A percentile compares a stretch with the other conserved stretches of the same genome.
These are phyloP conservation scores for Geranomyces michiganensis DNA, from an alignment of 192 early-diverging fungal genomes.

Conservation along the genomic window DNA sequence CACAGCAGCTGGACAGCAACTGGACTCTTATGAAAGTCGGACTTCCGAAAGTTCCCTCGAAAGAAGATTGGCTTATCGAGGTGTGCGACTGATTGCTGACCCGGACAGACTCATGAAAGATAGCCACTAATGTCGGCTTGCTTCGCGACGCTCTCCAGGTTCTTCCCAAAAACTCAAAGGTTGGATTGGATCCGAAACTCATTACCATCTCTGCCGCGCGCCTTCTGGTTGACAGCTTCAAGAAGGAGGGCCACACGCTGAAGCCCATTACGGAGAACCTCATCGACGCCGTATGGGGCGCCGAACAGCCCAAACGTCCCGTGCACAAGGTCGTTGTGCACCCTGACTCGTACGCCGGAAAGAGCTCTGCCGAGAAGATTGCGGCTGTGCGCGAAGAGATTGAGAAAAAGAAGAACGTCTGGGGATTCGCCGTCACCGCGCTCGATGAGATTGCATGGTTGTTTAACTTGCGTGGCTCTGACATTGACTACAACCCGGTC, in stretches of 20 bases:
- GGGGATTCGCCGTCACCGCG: constrained; percentile 82
- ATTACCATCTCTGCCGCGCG: constrained; percentile 63
- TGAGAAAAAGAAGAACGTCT: constrained; percentile 56
- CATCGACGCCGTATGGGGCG: constrained; percentile 83
- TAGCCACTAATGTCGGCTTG: background rate
- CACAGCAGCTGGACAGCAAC: constrained; percentile 85
- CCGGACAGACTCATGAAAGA: background rate
- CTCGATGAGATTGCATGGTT: constrained; percentile 96
- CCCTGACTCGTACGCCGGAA: constrained; percentile 68
- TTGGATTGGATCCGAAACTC: constrained; percentile 88
- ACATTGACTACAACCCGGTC: constrained; percentile 95
- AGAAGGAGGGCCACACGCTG: constrained; percentile 63
- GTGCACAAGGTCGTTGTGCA: constrained; percentile 66
- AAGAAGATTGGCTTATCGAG: constrained; percentile 84
- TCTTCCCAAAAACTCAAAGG: constrained; percentile 71
- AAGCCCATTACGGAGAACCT: constrained; percentile 78
- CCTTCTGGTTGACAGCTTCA: constrained; percentile 58
- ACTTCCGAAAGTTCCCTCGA: constrained; percentile 81
- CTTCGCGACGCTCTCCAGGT: constrained; percentile 9
- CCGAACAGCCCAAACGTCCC: constrained; percentile 72
- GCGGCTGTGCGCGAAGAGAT: constrained; percentile 67
- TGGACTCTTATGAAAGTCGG: constrained; percentile 96
- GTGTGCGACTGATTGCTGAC: background rate
- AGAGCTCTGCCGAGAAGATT: constrained; percentile 67
- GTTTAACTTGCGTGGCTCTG: constrained; percentile 94